Percentiles rank a stretch among this genome's conserved stretches.
phyloP scores from a whole-genome alignment of 805 yeast genomes.

The Yamadazyma laniorum region DNA sequence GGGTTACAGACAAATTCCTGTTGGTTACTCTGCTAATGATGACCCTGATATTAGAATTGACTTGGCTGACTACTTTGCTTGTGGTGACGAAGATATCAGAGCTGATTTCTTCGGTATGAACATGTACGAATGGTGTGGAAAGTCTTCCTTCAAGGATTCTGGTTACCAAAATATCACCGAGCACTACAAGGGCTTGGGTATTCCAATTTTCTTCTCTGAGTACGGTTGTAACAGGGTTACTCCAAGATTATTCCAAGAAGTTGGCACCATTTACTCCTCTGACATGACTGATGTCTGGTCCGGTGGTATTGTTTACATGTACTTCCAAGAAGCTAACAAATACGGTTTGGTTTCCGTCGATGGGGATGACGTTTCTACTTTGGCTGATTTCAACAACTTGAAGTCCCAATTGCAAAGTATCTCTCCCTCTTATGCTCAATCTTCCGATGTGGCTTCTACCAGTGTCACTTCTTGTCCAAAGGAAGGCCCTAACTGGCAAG shows the following conservation, averaged over 20 bases:
- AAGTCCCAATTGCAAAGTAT: slow-evolving; percentile 55
- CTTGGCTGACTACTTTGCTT: slow-evolving; percentile 72
- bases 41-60: slow-evolving; percentile 63
- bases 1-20: slow-evolving; percentile 69
- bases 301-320: slow-evolving; percentile 88
- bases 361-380: slow-evolving; percentile 51
- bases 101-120: slow-evolving; percentile 87
- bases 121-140: slow-evolving; percentile 89
- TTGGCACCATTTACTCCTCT: slow-evolving; percentile 57
- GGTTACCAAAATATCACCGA: slow-evolving; percentile 67
- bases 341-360: slow-evolving; percentile 68
- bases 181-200: slow-evolving; percentile 61
- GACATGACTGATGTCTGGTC: slow-evolving; percentile 85
- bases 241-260: slow-evolving; percentile 76
- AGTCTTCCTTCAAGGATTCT: slow-evolving; percentile 52
- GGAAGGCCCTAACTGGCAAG: slow-evolving; percentile 32
- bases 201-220: slow-evolving; percentile 79
- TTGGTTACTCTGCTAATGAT: slow-evolving; percentile 82
- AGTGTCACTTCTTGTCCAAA: slow-evolving; percentile 38
- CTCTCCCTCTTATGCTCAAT: slow-evolving; percentile 27
- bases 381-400: slow-evolving; percentile 63
- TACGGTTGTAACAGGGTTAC: slow-evolving; percentile 71
- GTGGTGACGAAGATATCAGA: slow-evolving; percentile 62
- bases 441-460: slow-evolving; percentile 22
- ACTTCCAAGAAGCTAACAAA: slow-evolving; percentile 71